Conservation (phyloP, 139 green algal genomes). For the Limnomonas spitsbergensis region DNA sequence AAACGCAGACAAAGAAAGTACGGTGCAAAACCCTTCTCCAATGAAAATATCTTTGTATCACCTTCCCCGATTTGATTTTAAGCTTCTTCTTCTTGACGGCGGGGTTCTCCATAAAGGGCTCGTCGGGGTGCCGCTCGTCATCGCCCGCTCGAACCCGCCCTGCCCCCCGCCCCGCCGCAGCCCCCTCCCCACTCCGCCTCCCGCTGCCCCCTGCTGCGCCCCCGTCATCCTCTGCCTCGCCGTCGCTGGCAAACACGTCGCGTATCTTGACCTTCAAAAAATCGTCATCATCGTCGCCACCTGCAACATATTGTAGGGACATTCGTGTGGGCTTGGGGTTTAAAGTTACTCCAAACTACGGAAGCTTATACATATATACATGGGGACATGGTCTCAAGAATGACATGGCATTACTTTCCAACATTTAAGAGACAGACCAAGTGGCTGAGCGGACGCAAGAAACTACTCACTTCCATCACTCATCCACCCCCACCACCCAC, state of each 20-base stretch:
- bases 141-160: too few relatives aligned
- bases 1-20: background rate
- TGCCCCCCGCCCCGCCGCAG: constrained; percentile 12
- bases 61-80: constrained; percentile 55
- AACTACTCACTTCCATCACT: background rate
- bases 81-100: constrained; percentile 62
- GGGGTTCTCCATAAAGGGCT: background rate
- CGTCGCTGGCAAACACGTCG: constrained; percentile 41
- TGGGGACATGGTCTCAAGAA: background rate
- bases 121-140: too few relatives aligned
- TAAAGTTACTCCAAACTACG: background rate
- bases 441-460: background rate
- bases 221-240: constrained; percentile 8
- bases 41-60: constrained; percentile 5
- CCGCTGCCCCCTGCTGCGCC: background rate
- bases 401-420: background rate
- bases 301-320: background rate
- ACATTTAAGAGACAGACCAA: background rate
- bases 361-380: background rate
- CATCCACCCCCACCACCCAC: too few relatives aligned
- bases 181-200: background rate
- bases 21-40: background rate
- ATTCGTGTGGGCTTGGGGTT: background rate
- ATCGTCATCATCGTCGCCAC: constrained; percentile 37
- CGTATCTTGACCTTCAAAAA: constrained; percentile 52